phyloP scores from a whole-genome alignment of 2,329 filamentous ascomycete species.

The Hymenoscyphus repandus region DNA sequence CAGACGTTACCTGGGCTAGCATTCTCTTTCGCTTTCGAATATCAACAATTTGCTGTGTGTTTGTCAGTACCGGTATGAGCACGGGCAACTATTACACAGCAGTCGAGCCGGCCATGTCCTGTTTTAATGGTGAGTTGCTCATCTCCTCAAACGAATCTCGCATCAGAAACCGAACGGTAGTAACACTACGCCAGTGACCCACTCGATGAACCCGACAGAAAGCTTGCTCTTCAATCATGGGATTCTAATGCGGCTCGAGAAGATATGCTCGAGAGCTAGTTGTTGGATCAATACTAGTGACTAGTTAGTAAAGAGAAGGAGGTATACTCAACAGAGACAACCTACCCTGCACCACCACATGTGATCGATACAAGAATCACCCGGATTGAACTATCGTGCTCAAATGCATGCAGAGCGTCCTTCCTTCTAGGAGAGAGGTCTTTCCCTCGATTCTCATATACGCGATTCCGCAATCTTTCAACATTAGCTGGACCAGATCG shows the following conservation, averaged over 20 bases:
- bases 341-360: slow-evolving; percentile 1
- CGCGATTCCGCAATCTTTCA: neutral
- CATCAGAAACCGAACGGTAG: slow-evolving; percentile 26
- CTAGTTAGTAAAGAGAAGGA: neutral
- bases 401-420: neutral
- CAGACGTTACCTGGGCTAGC: slow-evolving; percentile 8
- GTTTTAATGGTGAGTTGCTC: too few relatives aligned
- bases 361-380: slow-evolving; percentile 5
- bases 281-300: slow-evolving; percentile 14
- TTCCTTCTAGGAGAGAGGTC: neutral
- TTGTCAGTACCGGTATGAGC: neutral
- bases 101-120: too few relatives aligned
- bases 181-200: slow-evolving; percentile 24
- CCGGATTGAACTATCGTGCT: neutral
- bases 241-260: slow-evolving; percentile 31
- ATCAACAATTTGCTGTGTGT: slow-evolving; percentile 9
- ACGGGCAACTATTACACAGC: too few relatives aligned
- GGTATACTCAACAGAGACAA: neutral
- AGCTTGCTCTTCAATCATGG: slow-evolving; percentile 28
- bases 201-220: slow-evolving; percentile 23
- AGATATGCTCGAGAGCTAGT: slow-evolving; percentile 22
- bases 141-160: slow-evolving; percentile 25
- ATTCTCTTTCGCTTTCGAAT: slow-evolving; percentile 11
- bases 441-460: slow-evolving; percentile 3
- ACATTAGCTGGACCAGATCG: neutral